These are phyloP conservation scores for Sonneratia alba DNA, from an alignment of 345 rosid genomes.

Conservation along the genomic window DNA sequence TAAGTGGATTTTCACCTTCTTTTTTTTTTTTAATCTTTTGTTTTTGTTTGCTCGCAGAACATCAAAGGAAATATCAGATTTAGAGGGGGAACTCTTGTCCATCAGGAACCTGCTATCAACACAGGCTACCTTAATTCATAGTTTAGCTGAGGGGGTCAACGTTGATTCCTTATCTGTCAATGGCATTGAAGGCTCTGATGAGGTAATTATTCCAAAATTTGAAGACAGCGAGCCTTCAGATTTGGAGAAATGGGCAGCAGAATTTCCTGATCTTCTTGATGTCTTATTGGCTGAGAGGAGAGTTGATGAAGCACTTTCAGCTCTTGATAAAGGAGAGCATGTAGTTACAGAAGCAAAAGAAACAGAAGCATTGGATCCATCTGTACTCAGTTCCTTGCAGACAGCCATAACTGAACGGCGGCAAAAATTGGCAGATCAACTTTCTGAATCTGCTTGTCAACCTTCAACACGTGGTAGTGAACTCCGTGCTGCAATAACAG, in stretches of 20 bases:
- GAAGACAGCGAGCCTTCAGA: conserved; percentile 68
- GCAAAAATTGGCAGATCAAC: conserved; percentile 92
- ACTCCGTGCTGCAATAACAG: conserved; percentile 86
- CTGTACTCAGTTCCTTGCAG: conserved; percentile 43
- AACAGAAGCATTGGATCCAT: conserved; percentile 36
- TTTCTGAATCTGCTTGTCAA: conserved; percentile 91
- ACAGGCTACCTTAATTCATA: conserved; percentile 88
- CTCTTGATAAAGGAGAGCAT: conserved; percentile 79
- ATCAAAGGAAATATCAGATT: conserved; percentile 95
- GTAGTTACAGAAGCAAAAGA: conserved; percentile 57
- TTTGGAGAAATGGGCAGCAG: conserved; percentile 72
- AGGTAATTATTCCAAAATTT: conserved; percentile 25
- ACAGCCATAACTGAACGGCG: conserved; percentile 53
- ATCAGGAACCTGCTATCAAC: conserved; percentile 87
- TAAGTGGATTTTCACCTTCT: background rate
- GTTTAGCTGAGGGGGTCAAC: conserved; percentile 81
- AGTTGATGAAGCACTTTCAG: conserved; percentile 83
- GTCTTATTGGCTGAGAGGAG: conserved; percentile 93
- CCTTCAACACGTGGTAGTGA: conserved; percentile 88
- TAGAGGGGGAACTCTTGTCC: conserved; percentile 93
- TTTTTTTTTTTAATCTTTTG: background rate
- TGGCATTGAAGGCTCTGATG: conserved; percentile 31
- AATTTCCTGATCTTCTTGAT: conserved; percentile 86
- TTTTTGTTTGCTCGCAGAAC: conserved; percentile 39
- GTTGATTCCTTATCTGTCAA: conserved; percentile 42